Base-by-base conservation (phyloP, 805 yeast species). In the Yamadazyma scolyti region DNA sequence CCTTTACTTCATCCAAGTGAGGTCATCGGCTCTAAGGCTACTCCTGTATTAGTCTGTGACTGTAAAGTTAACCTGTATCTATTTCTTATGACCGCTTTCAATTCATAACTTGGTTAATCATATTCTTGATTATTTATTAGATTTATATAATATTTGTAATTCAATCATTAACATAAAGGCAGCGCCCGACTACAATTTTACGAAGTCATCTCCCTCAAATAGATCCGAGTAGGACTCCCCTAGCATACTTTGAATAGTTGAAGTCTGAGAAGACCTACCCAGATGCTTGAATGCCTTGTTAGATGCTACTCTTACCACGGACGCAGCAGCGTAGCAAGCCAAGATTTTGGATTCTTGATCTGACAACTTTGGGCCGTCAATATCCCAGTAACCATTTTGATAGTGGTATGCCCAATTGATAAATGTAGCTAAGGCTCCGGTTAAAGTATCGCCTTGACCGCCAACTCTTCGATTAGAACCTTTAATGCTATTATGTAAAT, bases 371-470 rank as follows among this genome's bases (percentile, higher is more conserved):
- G 60, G 48, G 6, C 26, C 28, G 5, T 25, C 30, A 9, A 30
- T 25, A 1, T 69, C 68, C 89, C 95, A 85, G 2, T 80, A 47
- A 2, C 64, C 54, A 19, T 68, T 48, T 37, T 74, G 71, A 50
- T 84, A 82, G 9, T 82, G 80, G 15, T 71, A 50, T 5, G 83
- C 76, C 95, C 95, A 90, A 4, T 86, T 84, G 20, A 84, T 48
- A 47, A 90, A 65, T 0, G 95, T 81, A 1, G 89, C 88, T n/a
- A 88, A 58, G 15, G 85, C 65, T 0, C 98, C 98, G 1, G 90
- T 75, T 23, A 93, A 55, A 0, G 96, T 83, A 47, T 93, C 98
- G 16, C 98, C 98, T 59, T 93, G 97, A 0, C 98, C 98, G 9
- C 97, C 96, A 6, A 85, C 94, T 32, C 98, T 68, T 48, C 85